A percentile compares a stretch with the other conserved stretches of the same genome.
Evolutionary conservation across 2,329 filamentous ascomycete species (phyloP).

Genomic region (Leptographium wingfieldii): DNA sequence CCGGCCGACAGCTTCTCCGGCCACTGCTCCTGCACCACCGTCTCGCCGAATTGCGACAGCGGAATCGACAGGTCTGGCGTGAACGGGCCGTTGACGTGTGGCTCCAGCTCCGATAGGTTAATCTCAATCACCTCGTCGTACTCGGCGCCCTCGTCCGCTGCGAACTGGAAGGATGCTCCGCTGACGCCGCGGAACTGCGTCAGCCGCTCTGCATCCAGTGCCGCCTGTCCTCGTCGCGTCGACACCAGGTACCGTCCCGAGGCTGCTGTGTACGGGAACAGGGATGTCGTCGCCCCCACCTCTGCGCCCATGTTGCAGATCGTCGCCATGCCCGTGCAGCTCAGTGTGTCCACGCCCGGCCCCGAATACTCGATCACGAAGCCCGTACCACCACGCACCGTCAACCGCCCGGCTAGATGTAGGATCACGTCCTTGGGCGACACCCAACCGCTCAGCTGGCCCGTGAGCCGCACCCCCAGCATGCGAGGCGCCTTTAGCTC

Average conservation of each 20-base stretch:
- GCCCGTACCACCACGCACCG: conserved; percentile 86
- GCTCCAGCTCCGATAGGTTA: conserved; percentile 79
- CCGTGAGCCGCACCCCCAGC: conserved; percentile 72
- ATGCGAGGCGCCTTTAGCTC: conserved; percentile 92
- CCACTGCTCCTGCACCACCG: conserved; percentile 77
- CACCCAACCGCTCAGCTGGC: conserved; percentile 78
- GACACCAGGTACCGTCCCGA: conserved; percentile 78
- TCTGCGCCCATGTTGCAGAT: conserved; percentile 80
- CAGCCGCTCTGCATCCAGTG: conserved; percentile 50
- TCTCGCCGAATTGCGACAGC: conserved; percentile 76
- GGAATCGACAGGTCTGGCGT: conserved; percentile 93
- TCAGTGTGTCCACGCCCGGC: conserved; percentile 76
- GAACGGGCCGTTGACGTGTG: conserved; percentile 93
- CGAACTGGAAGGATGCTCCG: conserved; percentile 45
- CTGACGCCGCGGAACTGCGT: conserved; percentile 38
- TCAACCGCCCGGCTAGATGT: conserved; percentile 75
- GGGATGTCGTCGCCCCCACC: conserved; percentile 87
- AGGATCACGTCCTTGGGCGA: conserved; percentile 94
- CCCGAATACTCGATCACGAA: conserved; percentile 93
- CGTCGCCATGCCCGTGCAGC: conserved; percentile 87
- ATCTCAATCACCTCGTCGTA: conserved; percentile 91
- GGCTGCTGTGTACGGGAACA: conserved; percentile 82
- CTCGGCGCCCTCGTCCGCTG: conserved; percentile 66
- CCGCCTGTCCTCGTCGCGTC: conserved; percentile 65
- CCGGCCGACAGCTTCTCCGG: conserved; percentile 83